These are phyloP conservation scores for Plantago coronopus DNA, from an alignment of 305 asterid genomes.

Conservation along the genomic window DNA sequence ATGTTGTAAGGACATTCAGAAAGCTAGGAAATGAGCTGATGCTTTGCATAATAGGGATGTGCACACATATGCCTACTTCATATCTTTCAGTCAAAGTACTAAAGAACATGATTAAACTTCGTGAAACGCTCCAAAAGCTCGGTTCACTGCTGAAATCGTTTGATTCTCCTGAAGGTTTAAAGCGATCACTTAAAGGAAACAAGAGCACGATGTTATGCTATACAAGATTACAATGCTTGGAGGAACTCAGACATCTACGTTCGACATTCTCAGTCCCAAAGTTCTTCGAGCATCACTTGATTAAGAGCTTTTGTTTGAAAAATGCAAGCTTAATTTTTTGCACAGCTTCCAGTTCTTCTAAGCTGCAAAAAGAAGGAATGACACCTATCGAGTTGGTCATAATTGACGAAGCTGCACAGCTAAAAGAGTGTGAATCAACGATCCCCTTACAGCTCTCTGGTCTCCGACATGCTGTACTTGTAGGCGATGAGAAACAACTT, in stretches of 20 bases:
- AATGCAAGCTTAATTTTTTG: conserved; percentile 48
- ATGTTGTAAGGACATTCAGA: conserved; percentile 27
- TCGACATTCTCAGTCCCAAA: conserved; percentile 25
- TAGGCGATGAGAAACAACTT: conserved; percentile 75
- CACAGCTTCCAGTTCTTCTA: conserved; percentile 60
- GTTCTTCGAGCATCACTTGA: not conserved
- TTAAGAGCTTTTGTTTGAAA: conserved; percentile 38
- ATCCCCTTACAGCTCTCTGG: conserved; percentile 63
- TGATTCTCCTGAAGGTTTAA: not conserved
- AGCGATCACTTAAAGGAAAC: not conserved
- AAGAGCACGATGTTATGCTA: not conserved
- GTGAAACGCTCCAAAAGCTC: conserved; percentile 22
- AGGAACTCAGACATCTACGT: conserved; percentile 25
- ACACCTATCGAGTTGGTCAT: conserved; percentile 41
- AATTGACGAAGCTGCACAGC: conserved; percentile 83
- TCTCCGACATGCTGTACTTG: conserved; percentile 59
- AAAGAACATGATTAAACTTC: conserved; percentile 24
- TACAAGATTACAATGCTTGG: conserved; percentile 26
- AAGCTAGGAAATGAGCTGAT: not conserved
- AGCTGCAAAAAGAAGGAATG: conserved; percentile 32
- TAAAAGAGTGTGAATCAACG: conserved; percentile 65
- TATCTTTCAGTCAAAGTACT: conserved; percentile 24
- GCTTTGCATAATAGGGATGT: not conserved
- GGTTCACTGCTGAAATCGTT: not conserved
- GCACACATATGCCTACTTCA: not conserved